phyloP scores from a whole-genome alignment of 495 filamentous ascomycete species.

The Lophiotrema nucula region DNA sequence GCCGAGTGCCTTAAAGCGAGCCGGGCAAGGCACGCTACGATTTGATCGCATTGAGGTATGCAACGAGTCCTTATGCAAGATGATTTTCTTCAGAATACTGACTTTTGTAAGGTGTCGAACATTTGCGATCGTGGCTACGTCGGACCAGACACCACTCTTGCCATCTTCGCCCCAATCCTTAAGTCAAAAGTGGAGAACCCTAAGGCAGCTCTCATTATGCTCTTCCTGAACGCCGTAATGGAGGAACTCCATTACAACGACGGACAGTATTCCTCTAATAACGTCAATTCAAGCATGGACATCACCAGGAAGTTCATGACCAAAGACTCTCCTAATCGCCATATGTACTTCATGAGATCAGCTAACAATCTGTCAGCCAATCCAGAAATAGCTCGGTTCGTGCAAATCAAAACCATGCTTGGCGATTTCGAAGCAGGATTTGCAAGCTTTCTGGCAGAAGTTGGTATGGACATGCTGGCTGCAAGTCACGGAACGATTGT shows the following conservation, averaged over 20 bases:
- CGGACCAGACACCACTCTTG: slow-evolving; percentile 12
- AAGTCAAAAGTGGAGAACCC: slow-evolving; percentile 22
- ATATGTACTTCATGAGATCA: neutral
- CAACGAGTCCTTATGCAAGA: neutral
- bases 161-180: slow-evolving; percentile 29
- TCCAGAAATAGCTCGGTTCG: neutral
- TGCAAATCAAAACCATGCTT: neutral
- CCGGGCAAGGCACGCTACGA: neutral
- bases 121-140: slow-evolving; percentile 33
- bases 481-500: slow-evolving; percentile 1
- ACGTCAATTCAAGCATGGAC: neutral
- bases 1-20: neutral
- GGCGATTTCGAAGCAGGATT: neutral
- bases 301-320: neutral
- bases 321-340: neutral
- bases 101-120: slow-evolving; percentile 32
- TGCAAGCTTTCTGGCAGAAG: neutral
- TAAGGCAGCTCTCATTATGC: slow-evolving; percentile 34
- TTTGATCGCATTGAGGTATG: slow-evolving; percentile 39
- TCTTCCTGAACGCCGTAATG: slow-evolving; percentile 37
- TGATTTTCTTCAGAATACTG: neutral
- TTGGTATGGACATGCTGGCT: neutral
- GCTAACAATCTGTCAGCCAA: neutral
- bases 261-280: neutral
- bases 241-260: neutral